Percentiles rank a stretch among this genome's conserved stretches.
Evolutionary conservation across 1,139 yeast genomes (phyloP).

Genomic region (Geotrichum citri-aurantii): DNA sequence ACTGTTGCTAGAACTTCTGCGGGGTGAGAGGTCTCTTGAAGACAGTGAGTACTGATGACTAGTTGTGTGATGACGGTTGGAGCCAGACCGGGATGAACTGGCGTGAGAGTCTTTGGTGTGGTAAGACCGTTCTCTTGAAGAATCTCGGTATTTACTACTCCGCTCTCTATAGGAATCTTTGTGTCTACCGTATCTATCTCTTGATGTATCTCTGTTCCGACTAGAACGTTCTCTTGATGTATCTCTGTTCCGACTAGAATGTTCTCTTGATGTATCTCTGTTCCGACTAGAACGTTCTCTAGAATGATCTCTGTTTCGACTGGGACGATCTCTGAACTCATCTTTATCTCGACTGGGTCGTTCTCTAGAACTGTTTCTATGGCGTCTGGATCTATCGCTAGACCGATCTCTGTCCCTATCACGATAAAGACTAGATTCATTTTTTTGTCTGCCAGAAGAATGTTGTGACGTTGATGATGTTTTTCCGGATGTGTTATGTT

Average conservation of each 20-base stretch:
- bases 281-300: not conserved
- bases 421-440: conserved; percentile 11
- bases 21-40: not conserved
- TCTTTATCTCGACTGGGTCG: not conserved
- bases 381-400: conserved; percentile 12
- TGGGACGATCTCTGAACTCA: not conserved
- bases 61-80: conserved; percentile 5
- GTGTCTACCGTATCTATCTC: conserved; percentile 7
- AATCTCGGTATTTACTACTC: conserved; percentile 5
- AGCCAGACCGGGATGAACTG: not conserved
- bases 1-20: not conserved
- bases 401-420: conserved; percentile 9
- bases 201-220: not conserved
- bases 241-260: not conserved
- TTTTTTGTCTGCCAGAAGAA: conserved; percentile 1
- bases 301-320: conserved; percentile 2
- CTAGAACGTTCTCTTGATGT: not conserved
- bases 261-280: not conserved
- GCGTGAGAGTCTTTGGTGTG: not conserved
- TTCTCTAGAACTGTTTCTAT: not conserved
- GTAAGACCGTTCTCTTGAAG: conserved; percentile 3
- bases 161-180: conserved; percentile 10
- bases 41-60: not conserved
- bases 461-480: not conserved
- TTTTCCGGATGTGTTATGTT: conserved; percentile 14